Evolutionary conservation across 331 rosid species (phyloP).

Genomic region (Spiraea crenata): DNA sequence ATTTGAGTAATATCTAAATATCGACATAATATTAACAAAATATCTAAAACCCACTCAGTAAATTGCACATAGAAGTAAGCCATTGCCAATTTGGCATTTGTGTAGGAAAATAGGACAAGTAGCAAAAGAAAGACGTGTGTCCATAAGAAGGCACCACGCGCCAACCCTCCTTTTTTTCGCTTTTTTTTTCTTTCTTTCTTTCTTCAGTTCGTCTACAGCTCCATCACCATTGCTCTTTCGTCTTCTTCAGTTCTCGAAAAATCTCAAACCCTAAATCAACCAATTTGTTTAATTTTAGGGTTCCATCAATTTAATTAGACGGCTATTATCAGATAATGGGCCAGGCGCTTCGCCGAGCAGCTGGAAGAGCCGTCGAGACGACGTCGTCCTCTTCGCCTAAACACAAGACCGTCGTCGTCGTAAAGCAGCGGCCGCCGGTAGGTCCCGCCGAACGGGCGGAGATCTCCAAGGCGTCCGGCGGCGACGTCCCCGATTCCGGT

Average conservation of each 20-base stretch:
- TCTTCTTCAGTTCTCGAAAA: not conserved
- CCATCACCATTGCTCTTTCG: not conserved
- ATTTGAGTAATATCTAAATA: too few species aligned
- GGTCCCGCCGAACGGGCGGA: slow-evolving; percentile 31
- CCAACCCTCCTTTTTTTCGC: not conserved
- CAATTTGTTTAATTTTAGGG: too few species aligned
- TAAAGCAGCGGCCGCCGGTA: slow-evolving; percentile 53
- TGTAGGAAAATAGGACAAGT: slow-evolving; percentile 5
- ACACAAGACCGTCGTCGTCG: slow-evolving; percentile 36
- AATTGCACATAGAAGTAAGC: too few species aligned
- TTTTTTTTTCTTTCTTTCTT: too few species aligned
- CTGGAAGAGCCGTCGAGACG: slow-evolving; percentile 59
- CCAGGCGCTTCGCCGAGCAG: slow-evolving; percentile 99
- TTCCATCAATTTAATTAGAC: too few species aligned
- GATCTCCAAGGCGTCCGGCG: slow-evolving; percentile 31
- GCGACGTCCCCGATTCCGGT: slow-evolving; percentile 42
- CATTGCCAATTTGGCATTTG: not conserved
- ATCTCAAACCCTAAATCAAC: not conserved
- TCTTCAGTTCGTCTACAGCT: not conserved
- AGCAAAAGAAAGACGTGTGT: slow-evolving; percentile 4
- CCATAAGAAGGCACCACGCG: slow-evolving; percentile 8
- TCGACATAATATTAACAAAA: too few species aligned
- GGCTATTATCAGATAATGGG: slow-evolving; percentile 45
- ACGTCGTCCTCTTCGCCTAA: slow-evolving; percentile 41
- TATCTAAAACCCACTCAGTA: too few species aligned